phyloP scores from a whole-genome alignment of 192 early-diverging fungal species.

The Backusella luteola region DNA sequence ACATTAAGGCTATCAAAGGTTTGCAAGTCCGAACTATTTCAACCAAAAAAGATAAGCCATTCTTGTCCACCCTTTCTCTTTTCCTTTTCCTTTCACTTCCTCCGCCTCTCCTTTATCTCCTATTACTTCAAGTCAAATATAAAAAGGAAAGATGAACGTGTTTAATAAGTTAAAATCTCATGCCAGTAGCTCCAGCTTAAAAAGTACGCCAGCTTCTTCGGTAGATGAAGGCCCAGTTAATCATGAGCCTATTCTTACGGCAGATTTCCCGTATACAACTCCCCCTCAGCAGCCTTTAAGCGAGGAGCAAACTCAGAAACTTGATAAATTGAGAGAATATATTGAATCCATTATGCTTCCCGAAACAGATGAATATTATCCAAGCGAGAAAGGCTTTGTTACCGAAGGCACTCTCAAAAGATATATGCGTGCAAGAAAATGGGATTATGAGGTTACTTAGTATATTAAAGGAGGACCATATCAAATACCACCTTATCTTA shows the following conservation, averaged over 20 bases:
- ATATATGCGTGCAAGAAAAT: slow-evolving; percentile 38
- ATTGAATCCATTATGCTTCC: slow-evolving; percentile 20
- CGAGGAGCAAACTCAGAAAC: slow-evolving; percentile 24
- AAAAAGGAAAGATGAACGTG: slow-evolving; percentile 1
- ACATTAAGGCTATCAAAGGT: not conserved
- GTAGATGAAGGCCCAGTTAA: slow-evolving; percentile 13
- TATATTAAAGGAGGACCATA: not conserved
- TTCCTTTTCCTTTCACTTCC: not conserved
- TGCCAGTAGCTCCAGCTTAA: not conserved
- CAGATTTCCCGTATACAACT: not conserved
- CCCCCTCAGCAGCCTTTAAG: not conserved
- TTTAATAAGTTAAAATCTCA: slow-evolving; percentile 5
- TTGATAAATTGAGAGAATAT: slow-evolving; percentile 22
- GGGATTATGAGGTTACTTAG: slow-evolving; percentile 31
- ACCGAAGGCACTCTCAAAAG: slow-evolving; percentile 31
- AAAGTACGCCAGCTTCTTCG: not conserved
- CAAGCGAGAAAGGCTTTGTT: slow-evolving; percentile 33
- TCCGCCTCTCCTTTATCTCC: not conserved
- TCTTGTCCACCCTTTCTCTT: not conserved
- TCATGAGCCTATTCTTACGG: slow-evolving; percentile 20
- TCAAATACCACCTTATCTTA: not conserved
- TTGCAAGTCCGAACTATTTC: not conserved
- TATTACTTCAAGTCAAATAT: not conserved
- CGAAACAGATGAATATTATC: slow-evolving; percentile 30
- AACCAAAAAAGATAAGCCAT: not conserved